Percentiles rank a stretch among this genome's conserved stretches.
phyloP scores from a whole-genome alignment of 192 early-diverging fungal species.

The Dispira simplex region DNA sequence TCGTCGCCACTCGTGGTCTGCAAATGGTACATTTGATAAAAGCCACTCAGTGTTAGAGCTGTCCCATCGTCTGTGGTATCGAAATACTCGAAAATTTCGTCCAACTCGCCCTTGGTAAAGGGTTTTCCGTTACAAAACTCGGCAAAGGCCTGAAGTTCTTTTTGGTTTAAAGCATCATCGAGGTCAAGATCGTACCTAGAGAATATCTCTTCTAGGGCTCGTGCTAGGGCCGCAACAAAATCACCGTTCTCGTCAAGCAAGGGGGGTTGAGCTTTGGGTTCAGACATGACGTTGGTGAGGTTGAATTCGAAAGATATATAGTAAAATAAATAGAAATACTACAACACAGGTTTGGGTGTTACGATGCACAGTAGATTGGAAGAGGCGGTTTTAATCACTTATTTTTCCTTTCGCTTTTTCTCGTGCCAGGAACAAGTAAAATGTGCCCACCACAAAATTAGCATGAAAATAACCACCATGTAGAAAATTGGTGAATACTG shows the following conservation, averaged over 20 bases:
- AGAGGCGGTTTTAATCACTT: too few species aligned
- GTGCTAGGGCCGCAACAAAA: constrained; percentile 28
- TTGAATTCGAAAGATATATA: too few species aligned
- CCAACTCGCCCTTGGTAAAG: constrained; percentile 19
- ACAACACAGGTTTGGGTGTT: too few species aligned
- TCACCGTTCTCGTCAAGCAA: constrained; percentile 26
- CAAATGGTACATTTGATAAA: constrained; percentile 67
- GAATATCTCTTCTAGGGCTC: constrained; percentile 43
- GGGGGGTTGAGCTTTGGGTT: too few species aligned
- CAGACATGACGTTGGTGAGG: too few species aligned
- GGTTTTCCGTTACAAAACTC: constrained; percentile 38
- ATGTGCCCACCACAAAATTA: too few species aligned
- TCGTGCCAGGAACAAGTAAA: too few species aligned
- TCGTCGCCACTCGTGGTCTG: constrained; percentile 44
- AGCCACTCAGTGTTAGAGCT: constrained; percentile 45
- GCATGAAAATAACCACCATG: too few species aligned
- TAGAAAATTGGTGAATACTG: too few species aligned
- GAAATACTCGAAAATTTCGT: constrained; percentile 54
- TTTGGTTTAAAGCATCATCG: constrained; percentile 33
- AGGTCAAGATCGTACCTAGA: constrained; percentile 40
- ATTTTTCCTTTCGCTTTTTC: too few species aligned
- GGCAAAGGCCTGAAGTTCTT: constrained; percentile 38
- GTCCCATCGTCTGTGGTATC: constrained; percentile 42
- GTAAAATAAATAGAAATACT: too few species aligned
- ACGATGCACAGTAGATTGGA: too few species aligned